phyloP scores from a whole-genome alignment of 192 early-diverging fungal genomes.

The Podila verticillata region DNA sequence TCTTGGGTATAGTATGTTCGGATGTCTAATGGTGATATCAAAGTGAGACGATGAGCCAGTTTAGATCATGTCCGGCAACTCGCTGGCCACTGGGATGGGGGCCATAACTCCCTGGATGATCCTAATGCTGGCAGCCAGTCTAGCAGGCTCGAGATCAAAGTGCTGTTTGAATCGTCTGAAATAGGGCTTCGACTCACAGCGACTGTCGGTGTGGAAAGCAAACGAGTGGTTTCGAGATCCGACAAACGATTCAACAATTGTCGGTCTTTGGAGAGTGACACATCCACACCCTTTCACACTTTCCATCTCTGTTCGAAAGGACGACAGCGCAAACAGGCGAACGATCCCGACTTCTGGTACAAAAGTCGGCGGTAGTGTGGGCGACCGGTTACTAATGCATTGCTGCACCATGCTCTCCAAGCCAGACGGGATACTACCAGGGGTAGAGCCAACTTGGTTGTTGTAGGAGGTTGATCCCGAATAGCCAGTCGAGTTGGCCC shows the following conservation, averaged over 20 bases:
- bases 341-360: slow-evolving; percentile 4
- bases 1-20: too few species aligned
- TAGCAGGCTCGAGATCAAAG: slow-evolving; percentile 16
- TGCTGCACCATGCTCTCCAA: background rate
- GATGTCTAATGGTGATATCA: too few species aligned
- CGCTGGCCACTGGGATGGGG: background rate
- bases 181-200: slow-evolving; percentile 8
- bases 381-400: background rate
- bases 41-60: background rate
- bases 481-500: background rate
- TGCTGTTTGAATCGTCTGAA: slow-evolving; percentile 18
- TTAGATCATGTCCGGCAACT: background rate
- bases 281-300: slow-evolving; percentile 28
- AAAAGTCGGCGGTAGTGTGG: slow-evolving; percentile 3
- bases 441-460: background rate
- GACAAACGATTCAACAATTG: slow-evolving; percentile 26
- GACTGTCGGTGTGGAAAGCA: slow-evolving; percentile 1
- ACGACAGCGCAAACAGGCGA: slow-evolving; percentile 8
- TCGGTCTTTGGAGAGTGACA: slow-evolving; percentile 12
- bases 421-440: background rate
- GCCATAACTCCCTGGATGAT: slow-evolving; percentile 21
- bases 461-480: too few species aligned
- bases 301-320: slow-evolving; percentile 9
- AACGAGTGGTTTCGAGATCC: slow-evolving; percentile 30
- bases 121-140: slow-evolving; percentile 10